Evolutionary conservation across 2,329 filamentous ascomycete species (phyloP).

Genomic region (Fonsecaea multimorphosa): DNA sequence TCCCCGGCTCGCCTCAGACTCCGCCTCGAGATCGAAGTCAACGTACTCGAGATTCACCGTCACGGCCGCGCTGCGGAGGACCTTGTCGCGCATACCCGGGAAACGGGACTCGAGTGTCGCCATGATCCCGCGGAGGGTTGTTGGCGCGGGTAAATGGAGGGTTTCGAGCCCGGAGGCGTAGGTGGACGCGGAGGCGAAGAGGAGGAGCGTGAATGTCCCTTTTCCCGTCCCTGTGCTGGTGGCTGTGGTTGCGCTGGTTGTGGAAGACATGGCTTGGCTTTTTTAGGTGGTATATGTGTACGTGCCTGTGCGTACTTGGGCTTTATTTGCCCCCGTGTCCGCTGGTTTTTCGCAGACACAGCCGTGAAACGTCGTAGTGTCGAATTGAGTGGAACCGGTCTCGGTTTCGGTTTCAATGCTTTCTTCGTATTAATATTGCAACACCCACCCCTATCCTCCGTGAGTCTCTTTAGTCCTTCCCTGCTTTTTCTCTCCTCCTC

Average conservation of each 20-base stretch:
- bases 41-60: slow-evolving; percentile 54
- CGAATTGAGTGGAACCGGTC: too few relatives aligned
- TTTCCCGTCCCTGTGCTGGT: neutral
- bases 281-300: too few relatives aligned
- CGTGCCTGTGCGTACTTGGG: too few relatives aligned
- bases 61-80: slow-evolving; percentile 50
- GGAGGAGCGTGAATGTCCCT: slow-evolving; percentile 51
- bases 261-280: too few relatives aligned
- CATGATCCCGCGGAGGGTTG: slow-evolving; percentile 48
- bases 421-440: too few relatives aligned
- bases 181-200: slow-evolving; percentile 53
- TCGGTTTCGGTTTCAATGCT: too few relatives aligned
- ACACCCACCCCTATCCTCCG: too few relatives aligned
- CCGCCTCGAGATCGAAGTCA: slow-evolving; percentile 42
- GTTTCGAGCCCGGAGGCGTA: slow-evolving; percentile 51
- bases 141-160: slow-evolving; percentile 48
- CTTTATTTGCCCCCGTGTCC: too few relatives aligned
- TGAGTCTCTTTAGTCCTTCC: too few relatives aligned
- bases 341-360: too few relatives aligned
- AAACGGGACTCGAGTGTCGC: slow-evolving; percentile 48
- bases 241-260: neutral
- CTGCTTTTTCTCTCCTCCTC: too few relatives aligned
- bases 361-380: too few relatives aligned
- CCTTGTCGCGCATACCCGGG: slow-evolving; percentile 49
- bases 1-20: neutral